Percentiles rank a stretch among this genome's conserved stretches.
These are phyloP conservation scores for Polyporus tsugae DNA, from an alignment of 1,284 basidiomycete species.

Conservation along the genomic window DNA sequence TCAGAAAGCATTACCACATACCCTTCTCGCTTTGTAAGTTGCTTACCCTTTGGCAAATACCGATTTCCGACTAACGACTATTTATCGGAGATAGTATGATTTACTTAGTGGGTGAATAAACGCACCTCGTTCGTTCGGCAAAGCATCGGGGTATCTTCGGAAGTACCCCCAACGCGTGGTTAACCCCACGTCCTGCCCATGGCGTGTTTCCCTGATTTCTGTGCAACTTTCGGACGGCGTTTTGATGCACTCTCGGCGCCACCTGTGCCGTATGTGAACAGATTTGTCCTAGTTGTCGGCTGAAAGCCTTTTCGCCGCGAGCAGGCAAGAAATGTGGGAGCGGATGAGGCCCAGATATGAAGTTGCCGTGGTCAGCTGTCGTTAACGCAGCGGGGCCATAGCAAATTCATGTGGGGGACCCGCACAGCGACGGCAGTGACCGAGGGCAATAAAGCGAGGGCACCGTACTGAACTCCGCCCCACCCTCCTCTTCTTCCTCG, in stretches of 20 bases:
- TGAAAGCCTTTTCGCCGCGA: not conserved
- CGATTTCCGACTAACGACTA: not conserved
- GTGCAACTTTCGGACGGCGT: not conserved
- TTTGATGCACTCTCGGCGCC: not conserved
- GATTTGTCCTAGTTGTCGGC: not conserved
- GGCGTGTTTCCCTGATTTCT: not conserved
- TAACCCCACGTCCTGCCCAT: not conserved
- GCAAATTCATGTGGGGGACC: not conserved
- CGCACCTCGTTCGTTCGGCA: not conserved
- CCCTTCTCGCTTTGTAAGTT: not conserved
- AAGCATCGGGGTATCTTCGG: not conserved
- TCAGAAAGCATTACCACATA: not conserved
- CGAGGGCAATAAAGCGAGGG: constrained; percentile 1
- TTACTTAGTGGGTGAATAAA: not conserved
- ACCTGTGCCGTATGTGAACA: not conserved
- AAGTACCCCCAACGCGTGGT: not conserved
- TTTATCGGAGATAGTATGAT: not conserved
- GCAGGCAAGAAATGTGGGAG: not conserved
- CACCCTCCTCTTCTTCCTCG: not conserved
- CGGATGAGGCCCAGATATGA: not conserved
- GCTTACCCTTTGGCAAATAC: not conserved
- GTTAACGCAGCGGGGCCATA: not conserved
- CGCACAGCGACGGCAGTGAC: not conserved
- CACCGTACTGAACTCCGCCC: not conserved
- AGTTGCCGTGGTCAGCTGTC: not conserved